Percentiles rank a stretch among this genome's conserved stretches.
Evolutionary conservation across 208 protist genomes (phyloP).

Genomic region (Trypanosoma grayi): DNA sequence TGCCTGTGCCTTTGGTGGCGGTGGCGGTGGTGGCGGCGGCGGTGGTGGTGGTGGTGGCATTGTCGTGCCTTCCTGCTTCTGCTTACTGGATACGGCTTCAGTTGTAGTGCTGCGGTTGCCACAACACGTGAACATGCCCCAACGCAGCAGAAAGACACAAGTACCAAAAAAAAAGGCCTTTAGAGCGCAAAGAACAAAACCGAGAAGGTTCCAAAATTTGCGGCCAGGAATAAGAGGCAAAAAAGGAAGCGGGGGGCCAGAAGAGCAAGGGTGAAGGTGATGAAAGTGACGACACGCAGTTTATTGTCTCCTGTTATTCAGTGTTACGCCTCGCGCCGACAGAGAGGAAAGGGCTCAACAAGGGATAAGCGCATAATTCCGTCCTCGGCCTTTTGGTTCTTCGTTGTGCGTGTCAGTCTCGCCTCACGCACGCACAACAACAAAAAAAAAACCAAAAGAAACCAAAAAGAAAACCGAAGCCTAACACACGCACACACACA

Average conservation of each 20-base stretch:
- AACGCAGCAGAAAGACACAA: not conserved
- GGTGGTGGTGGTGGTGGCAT: constrained; percentile 33
- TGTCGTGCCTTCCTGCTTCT: not conserved
- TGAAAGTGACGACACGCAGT: too few relatives aligned
- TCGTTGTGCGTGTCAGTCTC: too few relatives aligned
- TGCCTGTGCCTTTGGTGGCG: constrained; percentile 15
- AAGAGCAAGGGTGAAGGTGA: too few relatives aligned
- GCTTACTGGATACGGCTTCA: not conserved
- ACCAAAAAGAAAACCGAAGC: not conserved
- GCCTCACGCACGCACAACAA: too few relatives aligned
- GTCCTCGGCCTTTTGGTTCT: too few relatives aligned
- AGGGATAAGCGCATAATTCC: too few relatives aligned
- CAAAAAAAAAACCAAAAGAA: not conserved
- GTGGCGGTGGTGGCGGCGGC: constrained; percentile 39
- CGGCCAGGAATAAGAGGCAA: too few relatives aligned
- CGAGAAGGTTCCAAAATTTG: too few relatives aligned
- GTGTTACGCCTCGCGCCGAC: too few relatives aligned
- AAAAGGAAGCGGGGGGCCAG: too few relatives aligned
- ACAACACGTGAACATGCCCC: not conserved
- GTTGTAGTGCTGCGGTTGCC: not conserved
- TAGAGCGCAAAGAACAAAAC: not conserved
- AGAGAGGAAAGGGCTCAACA: too few relatives aligned
- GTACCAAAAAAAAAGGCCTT: not conserved
- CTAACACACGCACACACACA: not conserved
- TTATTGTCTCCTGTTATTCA: too few relatives aligned